Percentiles rank a stretch among this genome's conserved stretches.
Conservation (phyloP, 352 stramenopile genomes). For the Phytophthora quininea region DNA sequence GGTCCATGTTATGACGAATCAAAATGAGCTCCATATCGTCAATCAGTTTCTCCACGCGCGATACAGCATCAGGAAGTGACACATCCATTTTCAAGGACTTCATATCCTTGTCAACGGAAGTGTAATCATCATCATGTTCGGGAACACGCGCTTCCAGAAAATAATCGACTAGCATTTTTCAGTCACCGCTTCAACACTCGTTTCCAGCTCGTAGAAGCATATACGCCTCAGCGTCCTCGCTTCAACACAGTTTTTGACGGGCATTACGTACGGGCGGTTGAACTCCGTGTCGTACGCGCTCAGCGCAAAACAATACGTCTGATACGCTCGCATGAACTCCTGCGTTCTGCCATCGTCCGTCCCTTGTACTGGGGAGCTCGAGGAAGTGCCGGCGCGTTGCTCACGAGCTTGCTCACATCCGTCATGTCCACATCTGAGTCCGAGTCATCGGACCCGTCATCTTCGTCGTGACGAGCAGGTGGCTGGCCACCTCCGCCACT, state of each 20-base stretch:
- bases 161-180: conserved; percentile 10
- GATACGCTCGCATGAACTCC: conserved; percentile 11
- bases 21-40: conserved; percentile 12
- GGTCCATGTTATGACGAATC: conserved; percentile 1
- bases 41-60: conserved; percentile 3
- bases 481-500: not conserved
- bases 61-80: conserved; percentile 4
- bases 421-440: too few relatives aligned
- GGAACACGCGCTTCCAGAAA: conserved; percentile 1
- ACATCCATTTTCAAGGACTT: conserved; percentile 12
- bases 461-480: not conserved
- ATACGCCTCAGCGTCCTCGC: conserved; percentile 4
- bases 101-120: conserved; percentile 9
- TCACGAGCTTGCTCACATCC: not conserved
- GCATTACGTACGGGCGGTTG: conserved; percentile 14
- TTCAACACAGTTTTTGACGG: conserved; percentile 8
- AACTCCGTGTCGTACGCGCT: conserved; percentile 9
- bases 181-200: conserved; percentile 8
- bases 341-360: conserved; percentile 4
- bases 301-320: conserved; percentile 6
- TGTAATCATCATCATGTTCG: not conserved
- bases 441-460: not conserved
- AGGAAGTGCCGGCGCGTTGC: not conserved
- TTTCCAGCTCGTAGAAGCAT: conserved; percentile 13
- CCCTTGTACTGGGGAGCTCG: not conserved